A percentile compares a stretch with the other conserved stretches of the same genome.
phyloP scores from a whole-genome alignment of 108 stramenopile species.

The Skeletonema marinoi region DNA sequence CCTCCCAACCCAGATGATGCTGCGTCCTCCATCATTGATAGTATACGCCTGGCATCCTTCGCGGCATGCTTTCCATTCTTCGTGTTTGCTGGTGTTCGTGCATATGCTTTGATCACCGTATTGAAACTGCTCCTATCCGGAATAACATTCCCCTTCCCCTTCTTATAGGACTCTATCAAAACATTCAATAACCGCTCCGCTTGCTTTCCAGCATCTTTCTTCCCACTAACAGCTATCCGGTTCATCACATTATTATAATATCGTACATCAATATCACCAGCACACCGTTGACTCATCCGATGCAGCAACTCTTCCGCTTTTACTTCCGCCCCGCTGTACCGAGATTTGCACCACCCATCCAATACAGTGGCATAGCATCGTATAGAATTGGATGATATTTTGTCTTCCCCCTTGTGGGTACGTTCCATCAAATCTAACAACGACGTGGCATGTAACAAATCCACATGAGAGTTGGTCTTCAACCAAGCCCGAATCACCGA shows the following conservation, averaged over 20 bases:
- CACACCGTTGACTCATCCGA: constrained; percentile 7
- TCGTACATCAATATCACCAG: constrained; percentile 9
- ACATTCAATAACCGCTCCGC: constrained; percentile 33
- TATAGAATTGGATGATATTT: constrained; percentile 1
- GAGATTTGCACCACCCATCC: constrained; percentile 36
- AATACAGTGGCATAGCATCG: constrained; percentile 26
- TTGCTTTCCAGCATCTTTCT: constrained; percentile 18
- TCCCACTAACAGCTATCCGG: constrained; percentile 25
- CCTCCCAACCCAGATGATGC: constrained; percentile 3
- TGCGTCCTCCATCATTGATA: constrained; percentile 37
- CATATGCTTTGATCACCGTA: constrained; percentile 46
- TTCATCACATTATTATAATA: constrained; percentile 46
- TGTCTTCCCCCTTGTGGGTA: neutral
- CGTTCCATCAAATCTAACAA: constrained; percentile 33
- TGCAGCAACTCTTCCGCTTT: constrained; percentile 28
- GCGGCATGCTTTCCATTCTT: constrained; percentile 17
- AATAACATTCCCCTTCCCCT: constrained; percentile 4
- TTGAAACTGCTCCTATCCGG: constrained; percentile 36
- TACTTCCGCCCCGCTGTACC: constrained; percentile 12
- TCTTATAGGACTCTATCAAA: constrained; percentile 19
- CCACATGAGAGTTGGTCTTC: constrained; percentile 8
- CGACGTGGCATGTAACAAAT: constrained; percentile 22
- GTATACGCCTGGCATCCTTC: constrained; percentile 31
- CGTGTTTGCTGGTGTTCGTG: neutral
- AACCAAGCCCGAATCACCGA: constrained; percentile 31